A percentile compares a stretch with the other conserved stretches of the same genome.
These are phyloP conservation scores for Talaromyces sp. DNA, from an alignment of 2,329 filamentous ascomycete genomes.

Conservation along the genomic window DNA sequence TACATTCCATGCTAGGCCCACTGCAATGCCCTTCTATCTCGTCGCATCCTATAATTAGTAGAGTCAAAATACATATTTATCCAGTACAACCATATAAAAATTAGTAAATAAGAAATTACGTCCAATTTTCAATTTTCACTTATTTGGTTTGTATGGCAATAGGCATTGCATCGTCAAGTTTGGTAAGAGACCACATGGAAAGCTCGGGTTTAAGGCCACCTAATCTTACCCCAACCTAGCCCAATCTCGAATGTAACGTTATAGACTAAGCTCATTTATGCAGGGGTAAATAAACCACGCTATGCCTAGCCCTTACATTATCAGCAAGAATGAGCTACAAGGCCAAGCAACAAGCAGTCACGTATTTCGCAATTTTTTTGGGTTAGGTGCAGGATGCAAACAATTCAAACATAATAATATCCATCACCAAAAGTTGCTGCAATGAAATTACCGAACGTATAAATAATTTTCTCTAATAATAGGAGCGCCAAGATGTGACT, in stretches of 20 bases:
- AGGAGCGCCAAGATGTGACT: too few species aligned
- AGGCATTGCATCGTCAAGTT: not conserved
- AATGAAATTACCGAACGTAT: too few species aligned
- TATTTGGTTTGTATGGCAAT: too few species aligned
- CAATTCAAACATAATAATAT: too few species aligned
- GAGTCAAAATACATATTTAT: not conserved
- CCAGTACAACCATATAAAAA: not conserved
- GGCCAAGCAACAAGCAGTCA: not conserved
- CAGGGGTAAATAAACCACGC: not conserved
- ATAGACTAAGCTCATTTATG: not conserved
- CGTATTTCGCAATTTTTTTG: too few species aligned
- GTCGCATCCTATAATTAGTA: not conserved
- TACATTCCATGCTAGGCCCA: slow-evolving; percentile 5
- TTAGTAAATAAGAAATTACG: not conserved
- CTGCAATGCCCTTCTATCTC: not conserved
- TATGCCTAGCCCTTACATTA: not conserved
- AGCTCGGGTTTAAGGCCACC: not conserved
- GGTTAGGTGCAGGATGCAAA: too few species aligned
- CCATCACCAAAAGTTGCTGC: too few species aligned
- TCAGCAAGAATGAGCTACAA: not conserved
- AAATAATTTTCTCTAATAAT: too few species aligned
- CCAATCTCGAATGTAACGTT: not conserved
- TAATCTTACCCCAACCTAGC: not conserved
- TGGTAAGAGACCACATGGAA: not conserved
- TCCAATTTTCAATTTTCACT: not conserved